These are phyloP conservation scores for Lecanicillium sp. DNA, from an alignment of 2,329 filamentous ascomycete species.

Conservation along the genomic window DNA sequence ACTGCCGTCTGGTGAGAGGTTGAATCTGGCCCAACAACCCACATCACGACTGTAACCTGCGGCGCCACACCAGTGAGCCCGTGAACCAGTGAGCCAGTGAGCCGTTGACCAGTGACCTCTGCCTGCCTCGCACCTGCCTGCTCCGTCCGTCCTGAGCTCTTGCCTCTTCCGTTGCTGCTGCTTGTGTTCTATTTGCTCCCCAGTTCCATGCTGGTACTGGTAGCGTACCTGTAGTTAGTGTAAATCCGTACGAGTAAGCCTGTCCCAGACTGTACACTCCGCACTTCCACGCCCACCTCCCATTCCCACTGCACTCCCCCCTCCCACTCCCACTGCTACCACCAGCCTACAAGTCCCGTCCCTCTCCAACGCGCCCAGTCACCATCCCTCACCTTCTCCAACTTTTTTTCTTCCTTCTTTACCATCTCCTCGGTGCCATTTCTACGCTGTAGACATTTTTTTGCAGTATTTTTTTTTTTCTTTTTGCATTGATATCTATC, in stretches of 20 bases:
- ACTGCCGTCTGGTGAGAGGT: no score
- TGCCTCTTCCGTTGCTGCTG: not conserved
- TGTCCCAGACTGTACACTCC: constrained; percentile 11
- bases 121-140: no score
- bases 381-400: not conserved
- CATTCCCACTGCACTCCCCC: no score
- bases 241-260: constrained; percentile 1
- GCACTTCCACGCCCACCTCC: constrained; percentile 6
- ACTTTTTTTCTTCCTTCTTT: constrained; percentile 11
- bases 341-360: not conserved
- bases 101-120: no score
- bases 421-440: not conserved
- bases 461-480: constrained; percentile 11
- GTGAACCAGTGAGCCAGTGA: no score
- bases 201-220: not conserved
- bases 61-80: no score
- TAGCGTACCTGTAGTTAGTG: no score
- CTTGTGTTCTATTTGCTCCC: not conserved
- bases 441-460: not conserved
- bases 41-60: not conserved
- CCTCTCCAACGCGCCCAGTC: constrained; percentile 1
- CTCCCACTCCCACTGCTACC: constrained; percentile 11
- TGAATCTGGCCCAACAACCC: no score
- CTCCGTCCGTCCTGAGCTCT: not conserved
- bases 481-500: constrained; percentile 17